Evolutionary conservation across 2,329 filamentous ascomycete genomes (phyloP), one percentile per base, ranked within the genome.

Genomic region (Thielaviopsis musarum): DNA sequence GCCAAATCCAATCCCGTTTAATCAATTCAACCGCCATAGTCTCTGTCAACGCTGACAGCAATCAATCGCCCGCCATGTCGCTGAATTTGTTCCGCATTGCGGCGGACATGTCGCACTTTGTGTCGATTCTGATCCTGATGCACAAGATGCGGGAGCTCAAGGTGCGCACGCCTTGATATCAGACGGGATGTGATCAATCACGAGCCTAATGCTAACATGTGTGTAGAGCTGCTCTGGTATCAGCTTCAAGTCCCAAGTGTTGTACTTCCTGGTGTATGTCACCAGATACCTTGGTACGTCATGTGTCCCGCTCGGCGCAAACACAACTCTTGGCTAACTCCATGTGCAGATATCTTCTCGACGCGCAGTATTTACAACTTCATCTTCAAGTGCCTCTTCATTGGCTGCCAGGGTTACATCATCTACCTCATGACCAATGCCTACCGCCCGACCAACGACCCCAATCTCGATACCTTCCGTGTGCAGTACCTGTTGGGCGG

Each of bases 371-470:
- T 88, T 64, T 98, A 96, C 81, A 96, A 97, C 75, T 85, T 93
- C 62, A 73, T 88, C 67, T 96, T 97, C 79, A 98, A 98, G 74
- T 82, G 97, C 69, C 79, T 96, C 70, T 98, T 97, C 78, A 91
- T 98, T 70, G 78, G 76, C 64, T 85, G 88, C 24, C 91, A 94
- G 64, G 83, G 85, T 64, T 98, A 98, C 77, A 95, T 91, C 67
- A 83, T 98, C 71, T 97, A 96, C 75, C 83, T 97, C 66, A 98
- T 98, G 93, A 86, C 93, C 63, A 94, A 89, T 66, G 88, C 91
- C 67, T 98, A 93, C 81, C 95, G 94, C 73, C 91, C 93, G 26
- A 97, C 93, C 38, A 91, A 95, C 74, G 93, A 98, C 69, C 89
- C 91, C 59, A 95, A 95, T 69, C 82, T 94, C 70, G 93, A 98